Evolutionary conservation across 140 eudicot species (phyloP).

Genomic region (Cichorium intybus): DNA sequence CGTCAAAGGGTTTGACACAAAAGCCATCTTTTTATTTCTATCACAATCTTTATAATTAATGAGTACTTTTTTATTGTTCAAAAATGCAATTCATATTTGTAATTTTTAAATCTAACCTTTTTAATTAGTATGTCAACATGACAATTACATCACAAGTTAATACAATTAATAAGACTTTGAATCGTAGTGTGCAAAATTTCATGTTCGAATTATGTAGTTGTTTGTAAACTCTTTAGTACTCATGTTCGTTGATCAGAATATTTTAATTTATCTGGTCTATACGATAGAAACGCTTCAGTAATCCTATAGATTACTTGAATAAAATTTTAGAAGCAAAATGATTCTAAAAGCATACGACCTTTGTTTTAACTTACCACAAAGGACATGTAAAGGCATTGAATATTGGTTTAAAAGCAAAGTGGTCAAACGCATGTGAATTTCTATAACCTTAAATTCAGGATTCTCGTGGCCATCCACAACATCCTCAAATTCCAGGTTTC

Average conservation of each 20-base stretch:
- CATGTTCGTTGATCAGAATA: background rate
- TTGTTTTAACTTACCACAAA: constrained; percentile 12
- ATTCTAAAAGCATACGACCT: constrained; percentile 7
- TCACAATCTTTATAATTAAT: background rate
- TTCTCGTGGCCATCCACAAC: constrained; percentile 21
- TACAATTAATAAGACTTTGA: too few species aligned
- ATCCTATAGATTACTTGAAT: background rate
- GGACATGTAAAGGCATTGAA: constrained; percentile 45
- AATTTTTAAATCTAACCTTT: too few species aligned
- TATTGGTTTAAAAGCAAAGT: constrained; percentile 32
- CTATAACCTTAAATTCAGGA: constrained; percentile 47
- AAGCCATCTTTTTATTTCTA: background rate
- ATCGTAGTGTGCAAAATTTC: too few species aligned
- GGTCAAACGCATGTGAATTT: constrained; percentile 42
- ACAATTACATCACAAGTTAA: too few species aligned
- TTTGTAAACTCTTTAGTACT: background rate
- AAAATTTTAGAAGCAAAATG: background rate
- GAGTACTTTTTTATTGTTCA: background rate
- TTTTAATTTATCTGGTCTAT: background rate
- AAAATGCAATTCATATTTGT: background rate
- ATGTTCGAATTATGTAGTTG: background rate
- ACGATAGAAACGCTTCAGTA: background rate
- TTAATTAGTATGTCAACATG: too few species aligned
- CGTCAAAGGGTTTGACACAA: background rate
- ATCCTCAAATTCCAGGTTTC: constrained; percentile 28